A percentile compares a stretch with the other conserved stretches of the same genome.
Evolutionary conservation across 495 filamentous ascomycete genomes (phyloP).

Genomic region (Podospora australis): DNA sequence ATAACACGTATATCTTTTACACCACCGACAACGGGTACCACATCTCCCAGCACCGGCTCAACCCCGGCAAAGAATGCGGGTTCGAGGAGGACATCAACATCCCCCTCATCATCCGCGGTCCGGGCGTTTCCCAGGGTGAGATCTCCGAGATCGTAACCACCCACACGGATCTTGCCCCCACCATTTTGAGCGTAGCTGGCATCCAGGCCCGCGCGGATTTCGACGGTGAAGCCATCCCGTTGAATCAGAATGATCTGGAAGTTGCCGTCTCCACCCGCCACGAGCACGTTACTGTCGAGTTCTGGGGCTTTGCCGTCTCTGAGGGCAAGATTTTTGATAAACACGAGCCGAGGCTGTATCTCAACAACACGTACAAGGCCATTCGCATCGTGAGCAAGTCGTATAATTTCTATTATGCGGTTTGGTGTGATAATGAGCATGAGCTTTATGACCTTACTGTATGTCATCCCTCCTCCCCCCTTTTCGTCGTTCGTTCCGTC

Average conservation of each 20-base stretch:
- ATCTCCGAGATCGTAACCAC: slow-evolving; percentile 54
- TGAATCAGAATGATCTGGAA: slow-evolving; percentile 27
- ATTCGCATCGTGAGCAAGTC: slow-evolving; percentile 46
- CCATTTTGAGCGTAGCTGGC: slow-evolving; percentile 51
- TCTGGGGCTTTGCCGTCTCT: slow-evolving; percentile 49
- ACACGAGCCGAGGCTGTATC: slow-evolving; percentile 11
- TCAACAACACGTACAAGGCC: slow-evolving; percentile 61
- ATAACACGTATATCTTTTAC: slow-evolving; percentile 67
- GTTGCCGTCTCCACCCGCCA: slow-evolving; percentile 33
- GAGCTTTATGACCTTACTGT: slow-evolving; percentile 58
- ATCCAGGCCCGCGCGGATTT: slow-evolving; percentile 47
- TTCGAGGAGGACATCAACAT: slow-evolving; percentile 72
- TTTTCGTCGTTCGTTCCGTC: no score
- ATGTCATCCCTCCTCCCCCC: slow-evolving; percentile 6
- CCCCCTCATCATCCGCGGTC: slow-evolving; percentile 57
- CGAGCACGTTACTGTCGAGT: slow-evolving; percentile 63
- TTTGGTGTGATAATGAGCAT: slow-evolving; percentile 60
- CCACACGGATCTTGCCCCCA: slow-evolving; percentile 65
- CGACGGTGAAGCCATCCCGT: slow-evolving; percentile 52
- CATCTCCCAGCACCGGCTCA: slow-evolving; percentile 65
- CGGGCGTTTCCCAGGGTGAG: slow-evolving; percentile 42
- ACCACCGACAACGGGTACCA: slow-evolving; percentile 72
- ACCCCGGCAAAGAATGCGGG: slow-evolving; percentile 64
- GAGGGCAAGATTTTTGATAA: slow-evolving; percentile 40
- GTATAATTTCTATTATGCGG: slow-evolving; percentile 57